Percentiles rank a stretch among this genome's conserved stretches.
These are phyloP conservation scores for Pythium phragmitis DNA, from an alignment of 352 stramenopile species.

Conservation along the genomic window DNA sequence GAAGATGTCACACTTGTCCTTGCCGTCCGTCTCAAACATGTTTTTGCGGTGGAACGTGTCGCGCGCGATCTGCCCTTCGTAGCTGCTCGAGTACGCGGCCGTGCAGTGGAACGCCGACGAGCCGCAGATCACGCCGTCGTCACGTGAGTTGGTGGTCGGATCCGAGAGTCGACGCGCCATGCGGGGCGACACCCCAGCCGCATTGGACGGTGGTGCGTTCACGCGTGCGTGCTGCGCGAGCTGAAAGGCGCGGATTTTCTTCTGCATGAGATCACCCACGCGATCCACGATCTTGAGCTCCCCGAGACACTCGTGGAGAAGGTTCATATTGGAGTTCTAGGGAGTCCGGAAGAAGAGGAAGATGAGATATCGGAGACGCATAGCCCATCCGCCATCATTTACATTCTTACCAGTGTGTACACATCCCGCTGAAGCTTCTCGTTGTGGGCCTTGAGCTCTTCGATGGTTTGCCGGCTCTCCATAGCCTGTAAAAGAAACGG, in stretches of 20 bases:
- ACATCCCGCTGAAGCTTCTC: conserved; percentile 61
- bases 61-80: conserved; percentile 52
- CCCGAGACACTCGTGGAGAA: conserved; percentile 60
- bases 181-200: neutral
- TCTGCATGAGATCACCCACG: conserved; percentile 61
- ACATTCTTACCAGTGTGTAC: conserved; percentile 40
- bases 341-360: neutral
- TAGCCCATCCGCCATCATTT: neutral
- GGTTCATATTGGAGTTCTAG: conserved; percentile 58
- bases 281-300: conserved; percentile 53
- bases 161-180: conserved; percentile 7
- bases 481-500: conserved; percentile 32
- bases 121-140: conserved; percentile 61
- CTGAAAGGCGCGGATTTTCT: conserved; percentile 55
- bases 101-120: conserved; percentile 55
- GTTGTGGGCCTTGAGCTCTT: conserved; percentile 54
- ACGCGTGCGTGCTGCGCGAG: conserved; percentile 37
- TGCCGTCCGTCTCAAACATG: conserved; percentile 52
- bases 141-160: conserved; percentile 8
- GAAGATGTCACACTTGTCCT: conserved; percentile 62
- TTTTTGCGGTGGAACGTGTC: conserved; percentile 51
- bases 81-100: conserved; percentile 59
- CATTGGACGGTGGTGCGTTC: conserved; percentile 12
- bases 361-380: neutral
- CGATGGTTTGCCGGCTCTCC: conserved; percentile 48